Evolutionary conservation across 2,329 filamentous ascomycete species (phyloP).

Genomic region (Podosphaera xanthii): DNA sequence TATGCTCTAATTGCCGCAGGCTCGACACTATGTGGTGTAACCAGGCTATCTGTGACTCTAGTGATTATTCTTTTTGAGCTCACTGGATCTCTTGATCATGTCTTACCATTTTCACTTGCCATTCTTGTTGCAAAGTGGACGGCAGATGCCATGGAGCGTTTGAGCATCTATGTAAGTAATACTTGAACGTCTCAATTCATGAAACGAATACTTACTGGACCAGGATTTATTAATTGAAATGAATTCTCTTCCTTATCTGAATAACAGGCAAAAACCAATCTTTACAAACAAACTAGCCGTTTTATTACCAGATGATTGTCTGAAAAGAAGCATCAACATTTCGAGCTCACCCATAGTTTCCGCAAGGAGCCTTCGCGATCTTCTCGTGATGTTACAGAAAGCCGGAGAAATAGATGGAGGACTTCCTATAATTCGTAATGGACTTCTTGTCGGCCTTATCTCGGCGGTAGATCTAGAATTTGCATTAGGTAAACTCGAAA

Average conservation of each 20-base stretch:
- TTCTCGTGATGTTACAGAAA: conserved; percentile 60
- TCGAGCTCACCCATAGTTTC: conserved; percentile 59
- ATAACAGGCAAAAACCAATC: conserved; percentile 80
- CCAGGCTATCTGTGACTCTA: conserved; percentile 73
- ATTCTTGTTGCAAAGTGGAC: conserved; percentile 97
- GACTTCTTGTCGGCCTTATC: conserved; percentile 68
- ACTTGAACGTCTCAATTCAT: background rate
- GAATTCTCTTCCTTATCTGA: conserved; percentile 94
- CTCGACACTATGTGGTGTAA: conserved; percentile 95
- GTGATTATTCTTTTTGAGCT: conserved; percentile 91
- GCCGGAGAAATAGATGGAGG: conserved; percentile 83
- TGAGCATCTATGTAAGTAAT: conserved; percentile 61
- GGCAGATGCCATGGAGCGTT: conserved; percentile 78
- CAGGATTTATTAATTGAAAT: conserved; percentile 82
- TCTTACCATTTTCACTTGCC: conserved; percentile 77
- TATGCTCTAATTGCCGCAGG: conserved; percentile 89
- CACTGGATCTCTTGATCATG: conserved; percentile 84
- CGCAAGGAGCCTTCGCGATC: conserved; percentile 51
- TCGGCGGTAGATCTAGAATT: conserved; percentile 87
- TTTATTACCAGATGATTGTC: conserved; percentile 54
- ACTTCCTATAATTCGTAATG: conserved; percentile 61
- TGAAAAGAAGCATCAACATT: conserved; percentile 70
- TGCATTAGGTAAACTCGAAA: conserved; percentile 61
- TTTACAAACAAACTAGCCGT: conserved; percentile 78
- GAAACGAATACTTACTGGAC: background rate